Base-by-base conservation (phyloP, 805 yeast genomes). In the Teunomyces atbi region DNA sequence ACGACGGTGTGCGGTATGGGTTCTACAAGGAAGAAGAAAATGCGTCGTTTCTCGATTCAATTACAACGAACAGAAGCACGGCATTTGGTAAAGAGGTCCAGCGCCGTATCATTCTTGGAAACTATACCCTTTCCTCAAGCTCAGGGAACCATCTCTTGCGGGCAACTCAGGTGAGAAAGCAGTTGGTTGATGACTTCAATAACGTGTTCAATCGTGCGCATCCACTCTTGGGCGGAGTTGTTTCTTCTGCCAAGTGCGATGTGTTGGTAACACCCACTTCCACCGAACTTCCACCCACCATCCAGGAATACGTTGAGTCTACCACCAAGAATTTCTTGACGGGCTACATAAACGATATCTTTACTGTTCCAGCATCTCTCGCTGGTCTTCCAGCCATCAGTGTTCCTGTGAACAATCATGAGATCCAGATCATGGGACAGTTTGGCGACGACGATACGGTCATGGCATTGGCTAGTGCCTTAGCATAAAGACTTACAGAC, bases 1-100 rank as follows among this genome's bases (percentile, higher is more conserved):
- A 78, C 59, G 99, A 94, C 65, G 99, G 99, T 2, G 70, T 91
- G 16, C 73, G 97, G 46, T 94, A 84, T 60, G 98, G 98, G 0
- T 65, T 59, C 45, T 70, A 86, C 32, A 50, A 34, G 6, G 36
- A 18, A n/a, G 36, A 18, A 11, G 26, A 28, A 1, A 38, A 18
- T 5, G 42, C 28, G 6, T 16, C 56, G 1, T 49, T 52, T 5
- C 23, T 41, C 2, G 56, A 51, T 5, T 38, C 54, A 5, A 60
- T 70, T 6, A 42, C 50, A 1, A 68, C 73, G 2, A 86, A 94
- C 1, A 74, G 98, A 50, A 57, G 78, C 1, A 56, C 56, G 5
- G 86, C 85, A 0, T 85, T 95, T 59, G 97, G 97, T 0, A 64
- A 63, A 3, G 97, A 90, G 58, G 98, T 90, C 1, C 82, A 86